These are phyloP conservation scores for Andrographis paniculata DNA, from an alignment of 305 asterid species.

Conservation along the genomic window DNA sequence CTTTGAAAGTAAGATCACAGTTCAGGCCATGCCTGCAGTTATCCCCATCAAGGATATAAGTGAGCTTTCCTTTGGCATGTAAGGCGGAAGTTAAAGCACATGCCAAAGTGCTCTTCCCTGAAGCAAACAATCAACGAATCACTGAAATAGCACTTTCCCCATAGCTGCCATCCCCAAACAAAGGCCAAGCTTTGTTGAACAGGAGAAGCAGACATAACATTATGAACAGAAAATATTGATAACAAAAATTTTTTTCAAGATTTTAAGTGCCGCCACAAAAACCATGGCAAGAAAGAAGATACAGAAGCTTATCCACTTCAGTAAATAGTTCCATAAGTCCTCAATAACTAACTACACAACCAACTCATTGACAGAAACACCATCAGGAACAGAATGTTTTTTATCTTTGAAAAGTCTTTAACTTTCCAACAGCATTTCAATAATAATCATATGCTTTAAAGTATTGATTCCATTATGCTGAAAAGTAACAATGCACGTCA, in stretches of 20 bases:
- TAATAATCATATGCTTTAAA: too few species aligned
- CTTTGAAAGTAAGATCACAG: conserved; percentile 74
- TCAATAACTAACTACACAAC: conserved; percentile 1
- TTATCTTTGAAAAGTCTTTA: conserved; percentile 4
- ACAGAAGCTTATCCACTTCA: conserved; percentile 9
- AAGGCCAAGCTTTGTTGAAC: neutral
- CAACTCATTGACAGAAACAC: neutral
- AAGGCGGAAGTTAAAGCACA: conserved; percentile 76
- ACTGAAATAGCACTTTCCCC: conserved; percentile 14
- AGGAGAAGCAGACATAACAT: conserved; percentile 6
- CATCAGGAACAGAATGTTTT: conserved; percentile 6
- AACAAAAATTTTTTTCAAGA: conserved; percentile 6
- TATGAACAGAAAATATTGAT: too few species aligned
- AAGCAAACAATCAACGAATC: conserved; percentile 16
- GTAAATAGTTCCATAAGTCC: conserved; percentile 1
- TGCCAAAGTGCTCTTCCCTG: conserved; percentile 98
- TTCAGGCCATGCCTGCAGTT: conserved; percentile 96
- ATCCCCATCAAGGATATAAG: conserved; percentile 95
- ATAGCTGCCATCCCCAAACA: conserved; percentile 4
- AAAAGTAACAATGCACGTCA: too few species aligned
- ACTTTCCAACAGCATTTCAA: conserved; percentile 2
- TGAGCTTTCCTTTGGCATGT: conserved; percentile 85
- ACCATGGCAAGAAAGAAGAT: conserved; percentile 7
- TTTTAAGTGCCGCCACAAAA: neutral
- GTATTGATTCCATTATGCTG: too few species aligned